Evolutionary conservation across 306 rosid species (phyloP), one percentile per base, ranked within the genome.

Genomic region (Sechiopsis laciniata): DNA sequence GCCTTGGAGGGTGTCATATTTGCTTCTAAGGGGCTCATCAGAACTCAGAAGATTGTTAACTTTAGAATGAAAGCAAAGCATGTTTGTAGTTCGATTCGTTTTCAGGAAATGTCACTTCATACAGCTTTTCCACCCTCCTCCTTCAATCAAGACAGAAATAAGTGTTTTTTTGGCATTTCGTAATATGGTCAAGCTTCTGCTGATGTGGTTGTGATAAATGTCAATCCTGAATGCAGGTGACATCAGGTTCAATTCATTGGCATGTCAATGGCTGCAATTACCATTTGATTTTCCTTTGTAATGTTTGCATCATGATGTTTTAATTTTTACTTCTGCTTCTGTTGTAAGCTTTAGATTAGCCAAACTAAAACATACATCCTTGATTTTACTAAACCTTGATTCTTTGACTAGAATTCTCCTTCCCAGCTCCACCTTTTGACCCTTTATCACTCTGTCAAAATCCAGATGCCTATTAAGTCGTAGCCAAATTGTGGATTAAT

Each of bases 41-140:
- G 32, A 29, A 29, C 32, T 1, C 4, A 63, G 57, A 69, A 76
- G 75, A 57, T 51, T 71, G 50, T 45, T 67, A 70, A 78, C 74
- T 81, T 82, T 80, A 74, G 77, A 77, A 79, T 61, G 75, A 76
- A 52, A 68, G 79, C 80, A 73, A 69, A 65, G 29, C 71, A 80
- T 40, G 71, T 17, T 59, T 4, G 5, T 8, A 40, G 53, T 11
- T 66, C 10, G 10, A 66, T 45, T 19, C 35, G 16, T 19, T 66
- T 42, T 42, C 72, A 12, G 10, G 55, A 66, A 42, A 66, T 45
- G 17, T 32, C 12, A 45, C 17, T 66, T 66, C 54, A 66, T 5
- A 45, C 55, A 66, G 55, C 55, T 66, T n/a, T 26, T 17, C 54
- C 71, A 65, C 29, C 29, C 21, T 65, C 70, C 26, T 65, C 29